Base-by-base conservation (phyloP, 1,139 yeast species). In the Magnusiomyces suaveolens region DNA sequence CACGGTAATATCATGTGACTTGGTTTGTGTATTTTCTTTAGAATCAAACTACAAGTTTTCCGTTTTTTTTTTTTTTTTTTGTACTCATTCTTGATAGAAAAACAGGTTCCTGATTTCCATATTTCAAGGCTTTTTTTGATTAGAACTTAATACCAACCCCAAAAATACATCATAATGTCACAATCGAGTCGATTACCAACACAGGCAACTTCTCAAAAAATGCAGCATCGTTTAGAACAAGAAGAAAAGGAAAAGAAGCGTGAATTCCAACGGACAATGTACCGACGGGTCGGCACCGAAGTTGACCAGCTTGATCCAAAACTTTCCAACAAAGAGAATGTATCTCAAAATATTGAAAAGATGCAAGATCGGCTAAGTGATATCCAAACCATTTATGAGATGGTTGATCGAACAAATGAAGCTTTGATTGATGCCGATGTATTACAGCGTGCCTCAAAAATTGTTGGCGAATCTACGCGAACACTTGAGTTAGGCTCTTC, bases 391-490 rank as follows among this genome's bases (percentile, higher is more conserved):
- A 51, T 49, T 33, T 56, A 50, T 55, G 55, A 33, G 41, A 47
- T 41, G 20, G 59, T 59, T 26, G 56, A 52, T 29, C 56, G 56
- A 14, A 54, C 59, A 14, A 59, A 55, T 39, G 62, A 59, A 43
- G 63, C 60, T 2, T 59, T 57, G 18, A 48, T 57, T 38, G 63
- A 61, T 48, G 53, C 59, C 16, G 54, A 50, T 16, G 46, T 56
- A 10, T 50, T 58, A 24, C 56, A 52, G 2, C 50, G 50, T 32
- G 48, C 56, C 50, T 53, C 60, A 2, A 57, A 53, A 14, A 51
- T 60, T 8, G 51, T 60, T 2, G 56, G 55, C 18, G 53, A 49
- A 20, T 58, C 55, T 38, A 48, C 60, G 20, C 53, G 60, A 10
- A 52, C 48, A 18, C 32, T 56, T 33, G 60, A 59, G 49, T 55